Evolutionary conservation across 495 filamentous ascomycete genomes (phyloP), one percentile per base, ranked within the genome.

Genomic region (Podospora sp.): DNA sequence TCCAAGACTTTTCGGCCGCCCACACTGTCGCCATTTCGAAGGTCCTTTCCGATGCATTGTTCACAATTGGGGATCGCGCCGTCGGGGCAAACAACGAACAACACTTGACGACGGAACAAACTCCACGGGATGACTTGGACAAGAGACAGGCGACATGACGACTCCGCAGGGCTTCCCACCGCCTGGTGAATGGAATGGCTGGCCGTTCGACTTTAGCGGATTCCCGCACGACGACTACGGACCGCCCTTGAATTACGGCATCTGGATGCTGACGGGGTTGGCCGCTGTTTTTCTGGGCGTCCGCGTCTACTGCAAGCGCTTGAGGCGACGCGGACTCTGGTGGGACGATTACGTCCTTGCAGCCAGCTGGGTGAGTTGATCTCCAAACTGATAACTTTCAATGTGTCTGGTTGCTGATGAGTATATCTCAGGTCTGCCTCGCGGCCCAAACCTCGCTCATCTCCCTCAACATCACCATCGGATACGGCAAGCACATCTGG

Each of bases 311-410:
- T 59, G 56, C 66, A 76, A 74, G 51, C 53, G 56, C 14, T 46
- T 68, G n/a, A 67, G 68, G 24, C 33, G 63, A 26, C 59, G 62
- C 22, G 56, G 68, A 4, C 50, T 78, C 16, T 75, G 75, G 70
- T 75, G 72, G 68, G 77, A 79, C 25, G 77, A 79, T 60, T 62
- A 49, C 8, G 26, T 79, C 14, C 68, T 78, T 11, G 71, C 75
- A 26, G 70, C 65, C 11, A 70, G 74, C 18, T 74, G 72, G 72
- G 77, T 79, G 73, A 68, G 0, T 8, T 25, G 9, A 18, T 29
- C 61, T 52, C 25, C 20, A n/a, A n/a, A n/a, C n/a, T 66, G 12
- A 3, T n/a, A 2, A 29, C 11, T 22, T 26, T 1, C 8, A 26
- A 22, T 18, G 25, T 60, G 1, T 35, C 27, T 9, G 33, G 12